Base-by-base conservation (phyloP, 1,139 yeast species). In the Hansenula lynferdii region DNA sequence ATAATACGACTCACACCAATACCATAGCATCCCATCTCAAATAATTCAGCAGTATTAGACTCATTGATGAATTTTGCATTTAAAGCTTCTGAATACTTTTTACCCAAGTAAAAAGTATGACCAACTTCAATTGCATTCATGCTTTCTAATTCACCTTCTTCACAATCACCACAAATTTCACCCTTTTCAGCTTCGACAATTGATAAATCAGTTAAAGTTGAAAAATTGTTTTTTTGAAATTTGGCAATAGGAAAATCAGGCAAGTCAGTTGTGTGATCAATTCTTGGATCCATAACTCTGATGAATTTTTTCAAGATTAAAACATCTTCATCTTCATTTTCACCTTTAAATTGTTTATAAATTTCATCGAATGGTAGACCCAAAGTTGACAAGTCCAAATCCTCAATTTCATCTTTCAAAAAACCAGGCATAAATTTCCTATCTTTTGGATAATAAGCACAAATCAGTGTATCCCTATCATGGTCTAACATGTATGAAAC, bases 11-110 rank as follows among this genome's bases (percentile, higher is more conserved):
- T 80, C 1, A 92, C 78, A 1, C 99, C 99, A 48, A 92, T 87
- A 0, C 99, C 99, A 58, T 85, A 92, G 59, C 98, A 90, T 5
- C 98, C 98, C 98, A 92, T 92, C 39, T 74, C 73, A 34, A 76
- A 65, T 1, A 64, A 48, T 16, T 57, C 57, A n/a, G 50, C 41
- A 11, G 54, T 58, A 23, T 75, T 76, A 18, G 67, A 51, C 14
- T 43, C 69, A 20, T 73, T 70, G 6, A 68, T 71, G 26, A 76
- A 75, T 3, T 61, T 63, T n/a, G 86, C 80, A 12, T 69, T 70
- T 42, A 92, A 60, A 0, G 92, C 80, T 38, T 64, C 60, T 10
- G 94, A 74, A 61, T 92, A 92, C 50, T 85, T 84, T 22, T 75
- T 78, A 1, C 96, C 97, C 40, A 92, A 67, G 53, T 82, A 81